These are phyloP conservation scores for Porcisia deanei DNA, from an alignment of 208 protist species.

Conservation along the genomic window DNA sequence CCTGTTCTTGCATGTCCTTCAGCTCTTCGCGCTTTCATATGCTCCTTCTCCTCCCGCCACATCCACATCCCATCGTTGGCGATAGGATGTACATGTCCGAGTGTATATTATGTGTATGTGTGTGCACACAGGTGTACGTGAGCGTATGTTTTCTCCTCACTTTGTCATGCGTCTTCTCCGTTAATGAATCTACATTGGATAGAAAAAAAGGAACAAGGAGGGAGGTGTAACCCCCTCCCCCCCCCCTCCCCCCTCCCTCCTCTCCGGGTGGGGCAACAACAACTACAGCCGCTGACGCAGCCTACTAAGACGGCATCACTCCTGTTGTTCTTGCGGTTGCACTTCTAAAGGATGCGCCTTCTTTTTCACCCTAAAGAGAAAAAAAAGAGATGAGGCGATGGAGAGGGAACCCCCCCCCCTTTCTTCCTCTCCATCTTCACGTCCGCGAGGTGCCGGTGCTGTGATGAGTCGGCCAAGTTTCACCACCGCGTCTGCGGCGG, in stretches of 20 bases:
- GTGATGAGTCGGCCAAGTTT: neutral
- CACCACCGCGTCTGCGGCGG: neutral
- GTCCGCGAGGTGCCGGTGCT: neutral
- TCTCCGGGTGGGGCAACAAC: neutral
- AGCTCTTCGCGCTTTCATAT: neutral
- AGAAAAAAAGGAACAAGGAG: too few species aligned
- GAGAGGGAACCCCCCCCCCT: neutral
- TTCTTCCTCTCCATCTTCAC: neutral
- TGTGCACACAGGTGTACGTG: neutral
- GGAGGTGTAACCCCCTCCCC: neutral
- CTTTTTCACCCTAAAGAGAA: neutral
- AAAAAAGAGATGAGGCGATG: neutral
- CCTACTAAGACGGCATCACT: neutral
- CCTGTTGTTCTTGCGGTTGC: neutral
- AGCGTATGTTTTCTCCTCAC: conserved; percentile 6
- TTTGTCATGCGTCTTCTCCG: conserved; percentile 7
- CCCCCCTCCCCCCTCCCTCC: neutral
- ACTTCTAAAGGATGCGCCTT: neutral
- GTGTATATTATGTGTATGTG: conserved; percentile 4
- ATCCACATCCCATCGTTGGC: too few species aligned
- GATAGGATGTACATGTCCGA: neutral
- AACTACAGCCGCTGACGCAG: neutral
- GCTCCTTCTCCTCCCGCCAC: neutral
- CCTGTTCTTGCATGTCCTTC: neutral
- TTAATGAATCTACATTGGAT: neutral